Evolutionary conservation across 1,284 basidiomycete species (phyloP), one percentile per base, ranked within the genome.

Genomic region (Amylostereum areolatum): DNA sequence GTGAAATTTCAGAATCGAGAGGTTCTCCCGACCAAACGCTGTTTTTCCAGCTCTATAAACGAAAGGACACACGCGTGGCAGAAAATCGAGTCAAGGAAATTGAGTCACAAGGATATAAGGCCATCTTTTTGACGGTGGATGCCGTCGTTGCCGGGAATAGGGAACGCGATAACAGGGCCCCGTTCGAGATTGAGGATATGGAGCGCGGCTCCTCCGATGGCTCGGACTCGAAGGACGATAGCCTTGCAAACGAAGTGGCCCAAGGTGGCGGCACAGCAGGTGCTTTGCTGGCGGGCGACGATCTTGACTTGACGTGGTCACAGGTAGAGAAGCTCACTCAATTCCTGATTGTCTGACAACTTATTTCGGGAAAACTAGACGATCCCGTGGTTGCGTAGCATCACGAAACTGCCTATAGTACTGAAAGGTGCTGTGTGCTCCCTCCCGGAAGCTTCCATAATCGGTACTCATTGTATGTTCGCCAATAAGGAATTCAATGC

Each of bases 81-180:
- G 81, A 82, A 57, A 76, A 81, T 54, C 82, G 89, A 34, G 76
- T 97, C 32, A 74, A 73, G 39, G 83, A 89, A 52, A 77, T 92
- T 25, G 84, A 89, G 56, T 60, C 64, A 18, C 67, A 87, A 8
- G 89, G 89, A 0, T 91, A 87, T 66, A 89, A 84, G 47, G 92
- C 91, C 1, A 89, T 97, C 48, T 91, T 92, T 66, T 69, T 97
- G 41, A 97, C 94, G 0, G 93, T 95, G 3, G 94, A 97, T 68
- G 92, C 92, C 5, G 76, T 91, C 4, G 82, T 91, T 6, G 78
- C 89, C 5, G 89, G 92, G 10, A 93, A 94, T 61, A 77, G 93
- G 36, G 94, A 97, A 66, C 68, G 81, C 42, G 93, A 97, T 58
- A 78, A 82, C 39, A 73, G 77, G 49, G 78, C 76, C 51, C 77